Percentiles rank a stretch among this genome's conserved stretches.
These are phyloP conservation scores for Aethionema arabicum DNA, from an alignment of 345 rosid species.

Conservation along the genomic window DNA sequence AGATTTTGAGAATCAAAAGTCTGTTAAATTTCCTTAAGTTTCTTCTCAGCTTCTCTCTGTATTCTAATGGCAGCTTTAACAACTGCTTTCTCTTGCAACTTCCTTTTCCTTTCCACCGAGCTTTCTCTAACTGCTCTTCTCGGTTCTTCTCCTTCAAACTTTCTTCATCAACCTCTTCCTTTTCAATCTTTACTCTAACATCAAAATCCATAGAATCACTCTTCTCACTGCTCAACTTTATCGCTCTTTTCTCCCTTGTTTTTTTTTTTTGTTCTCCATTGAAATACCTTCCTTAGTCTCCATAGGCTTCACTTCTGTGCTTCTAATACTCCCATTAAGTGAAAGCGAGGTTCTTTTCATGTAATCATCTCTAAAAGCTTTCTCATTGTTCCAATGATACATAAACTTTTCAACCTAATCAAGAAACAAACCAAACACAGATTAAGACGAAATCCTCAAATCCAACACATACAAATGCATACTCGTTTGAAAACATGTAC, in stretches of 20 bases:
- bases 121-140: no score
- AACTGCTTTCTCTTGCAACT: no score
- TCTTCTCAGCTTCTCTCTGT: no score
- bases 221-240: constrained; percentile 40
- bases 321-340: constrained; percentile 58
- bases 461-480: background rate
- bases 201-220: constrained; percentile 37
- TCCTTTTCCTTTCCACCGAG: no score
- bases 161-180: constrained; percentile 52
- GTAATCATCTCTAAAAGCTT: constrained; percentile 81
- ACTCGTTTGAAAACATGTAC: background rate
- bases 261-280: constrained; percentile 55
- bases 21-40: no score
- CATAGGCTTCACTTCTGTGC: constrained; percentile 59
- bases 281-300: no score
- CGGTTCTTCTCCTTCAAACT: no score
- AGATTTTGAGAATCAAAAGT: no score
- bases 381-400: constrained; percentile 56
- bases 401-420: constrained; percentile 71
- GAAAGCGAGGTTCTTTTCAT: constrained; percentile 64
- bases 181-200: constrained; percentile 32
- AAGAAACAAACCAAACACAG: constrained; percentile 13
- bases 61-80: no score
- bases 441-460: constrained; percentile 19
- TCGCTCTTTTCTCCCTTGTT: constrained; percentile 21